A percentile compares a stretch with the other conserved stretches of the same genome.
Evolutionary conservation across 768 basidiomycete genomes (phyloP).

Genomic region (Hericium alpestre): DNA sequence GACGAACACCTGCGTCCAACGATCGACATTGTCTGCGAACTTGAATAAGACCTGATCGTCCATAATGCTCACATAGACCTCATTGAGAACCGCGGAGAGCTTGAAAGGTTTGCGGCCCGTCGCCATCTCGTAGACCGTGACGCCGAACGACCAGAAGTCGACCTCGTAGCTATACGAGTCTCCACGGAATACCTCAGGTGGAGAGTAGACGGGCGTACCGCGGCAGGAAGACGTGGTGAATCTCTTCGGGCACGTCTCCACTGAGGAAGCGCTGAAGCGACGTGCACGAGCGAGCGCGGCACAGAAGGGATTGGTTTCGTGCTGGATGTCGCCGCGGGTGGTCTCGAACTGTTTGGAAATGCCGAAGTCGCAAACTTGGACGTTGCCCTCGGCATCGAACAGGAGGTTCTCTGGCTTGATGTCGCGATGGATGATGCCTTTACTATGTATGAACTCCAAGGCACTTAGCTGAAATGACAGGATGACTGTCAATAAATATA

Average conservation of each 20-base stretch:
- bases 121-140: constrained; percentile 87
- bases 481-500: neutral
- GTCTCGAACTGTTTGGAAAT: constrained; percentile 4
- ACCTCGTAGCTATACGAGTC: constrained; percentile 29
- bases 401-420: constrained; percentile 9
- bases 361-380: constrained; percentile 7
- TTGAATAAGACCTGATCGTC: neutral
- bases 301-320: neutral
- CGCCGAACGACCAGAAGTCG: constrained; percentile 95
- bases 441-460: constrained; percentile 1
- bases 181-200: constrained; percentile 3
- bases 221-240: neutral
- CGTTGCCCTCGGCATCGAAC: constrained; percentile 3
- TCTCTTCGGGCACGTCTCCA: no score
- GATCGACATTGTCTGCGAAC: neutral
- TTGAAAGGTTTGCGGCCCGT: constrained; percentile 3
- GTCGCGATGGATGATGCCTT: constrained; percentile 8
- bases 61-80: neutral
- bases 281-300: neutral
- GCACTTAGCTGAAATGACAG: constrained; percentile 3
- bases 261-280: no score
- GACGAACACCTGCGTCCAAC: neutral
- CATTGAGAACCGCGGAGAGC: neutral
- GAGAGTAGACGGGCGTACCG: constrained; percentile 5
- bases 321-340: neutral